phyloP scores from a whole-genome alignment of 176 grass and related monocot genomes.

The Paspalum vaginatum region DNA sequence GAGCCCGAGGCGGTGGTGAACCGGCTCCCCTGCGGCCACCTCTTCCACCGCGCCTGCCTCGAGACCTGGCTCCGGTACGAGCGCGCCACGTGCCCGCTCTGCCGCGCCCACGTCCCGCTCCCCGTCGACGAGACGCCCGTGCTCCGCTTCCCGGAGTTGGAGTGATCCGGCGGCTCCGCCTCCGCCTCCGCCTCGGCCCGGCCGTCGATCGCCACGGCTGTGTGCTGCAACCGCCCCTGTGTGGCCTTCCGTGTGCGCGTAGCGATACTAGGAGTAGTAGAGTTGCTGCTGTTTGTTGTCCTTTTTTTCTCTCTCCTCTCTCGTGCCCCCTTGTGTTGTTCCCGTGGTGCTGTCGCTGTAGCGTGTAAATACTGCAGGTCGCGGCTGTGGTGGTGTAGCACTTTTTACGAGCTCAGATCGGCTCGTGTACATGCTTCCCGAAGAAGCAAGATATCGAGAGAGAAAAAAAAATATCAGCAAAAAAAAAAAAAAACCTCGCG shows the following conservation, averaged over 20 bases:
- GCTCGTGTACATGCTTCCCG: too few relatives aligned
- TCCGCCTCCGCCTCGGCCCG: too few relatives aligned
- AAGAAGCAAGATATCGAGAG: too few relatives aligned
- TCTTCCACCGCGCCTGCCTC: conserved; percentile 81
- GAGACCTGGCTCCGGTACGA: conserved; percentile 87
- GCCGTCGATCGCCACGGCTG: conserved; percentile 33
- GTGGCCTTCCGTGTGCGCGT: conserved; percentile 58
- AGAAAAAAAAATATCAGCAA: too few relatives aligned
- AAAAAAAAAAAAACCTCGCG: too few relatives aligned
- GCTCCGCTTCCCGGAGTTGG: conserved; percentile 1
- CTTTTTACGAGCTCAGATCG: conserved; percentile 18
- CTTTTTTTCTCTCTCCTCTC: background rate
- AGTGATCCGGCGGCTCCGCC: background rate
- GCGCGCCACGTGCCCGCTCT: conserved; percentile 88
- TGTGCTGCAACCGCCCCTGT: conserved; percentile 43
- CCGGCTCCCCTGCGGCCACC: conserved; percentile 76
- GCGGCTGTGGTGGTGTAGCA: conserved; percentile 38
- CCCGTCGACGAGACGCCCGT: background rate
- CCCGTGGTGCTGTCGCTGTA: conserved; percentile 33
- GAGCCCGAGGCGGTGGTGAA: conserved; percentile 67
- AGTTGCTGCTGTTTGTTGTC: too few relatives aligned
- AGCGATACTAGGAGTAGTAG: conserved; percentile 15
- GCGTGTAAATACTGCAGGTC: conserved; percentile 44
- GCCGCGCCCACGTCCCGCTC: conserved; percentile 62
- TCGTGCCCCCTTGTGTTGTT: background rate